Conservation (phyloP, 1,139 yeast species). For the Sugiyamaella pinicola region DNA sequence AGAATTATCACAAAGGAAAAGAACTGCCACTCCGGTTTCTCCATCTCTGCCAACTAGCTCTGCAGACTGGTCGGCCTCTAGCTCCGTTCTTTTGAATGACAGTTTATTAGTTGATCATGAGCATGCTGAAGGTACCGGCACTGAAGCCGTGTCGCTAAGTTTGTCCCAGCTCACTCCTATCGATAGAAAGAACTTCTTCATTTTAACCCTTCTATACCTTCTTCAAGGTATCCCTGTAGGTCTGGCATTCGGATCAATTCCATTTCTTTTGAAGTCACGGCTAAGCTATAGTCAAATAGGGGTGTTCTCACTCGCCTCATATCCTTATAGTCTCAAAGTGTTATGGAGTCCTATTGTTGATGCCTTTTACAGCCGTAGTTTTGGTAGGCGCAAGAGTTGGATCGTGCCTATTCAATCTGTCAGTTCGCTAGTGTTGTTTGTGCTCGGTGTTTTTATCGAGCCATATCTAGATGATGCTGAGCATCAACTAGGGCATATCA, state of each 20-base stretch:
- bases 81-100: constrained; percentile 6
- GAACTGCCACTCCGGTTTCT: constrained; percentile 22
- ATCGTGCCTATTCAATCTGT: constrained; percentile 85
- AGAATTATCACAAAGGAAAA: constrained; percentile 31
- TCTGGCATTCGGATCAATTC: constrained; percentile 92
- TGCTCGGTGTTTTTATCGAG: constrained; percentile 64
- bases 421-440: constrained; percentile 67
- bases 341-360: constrained; percentile 97
- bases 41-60: constrained; percentile 22
- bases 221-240: constrained; percentile 97
- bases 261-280: constrained; percentile 80
- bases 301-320: constrained; percentile 84
- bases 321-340: constrained; percentile 89
- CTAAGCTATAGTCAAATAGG: constrained; percentile 91
- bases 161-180: constrained; percentile 34
- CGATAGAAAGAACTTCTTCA: constrained; percentile 62
- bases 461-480: constrained; percentile 55
- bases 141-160: constrained; percentile 19
- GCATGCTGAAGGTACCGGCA: constrained; percentile 3
- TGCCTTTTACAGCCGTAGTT: constrained; percentile 63
- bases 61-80: constrained; percentile 10
- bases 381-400: constrained; percentile 93
- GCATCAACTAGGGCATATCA: constrained; percentile 56
- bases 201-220: constrained; percentile 71
- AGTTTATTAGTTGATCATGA: constrained; percentile 11